Evolutionary conservation across 1,139 yeast species (phyloP).

Genomic region (Hyphopichia pseudoburtonii): DNA sequence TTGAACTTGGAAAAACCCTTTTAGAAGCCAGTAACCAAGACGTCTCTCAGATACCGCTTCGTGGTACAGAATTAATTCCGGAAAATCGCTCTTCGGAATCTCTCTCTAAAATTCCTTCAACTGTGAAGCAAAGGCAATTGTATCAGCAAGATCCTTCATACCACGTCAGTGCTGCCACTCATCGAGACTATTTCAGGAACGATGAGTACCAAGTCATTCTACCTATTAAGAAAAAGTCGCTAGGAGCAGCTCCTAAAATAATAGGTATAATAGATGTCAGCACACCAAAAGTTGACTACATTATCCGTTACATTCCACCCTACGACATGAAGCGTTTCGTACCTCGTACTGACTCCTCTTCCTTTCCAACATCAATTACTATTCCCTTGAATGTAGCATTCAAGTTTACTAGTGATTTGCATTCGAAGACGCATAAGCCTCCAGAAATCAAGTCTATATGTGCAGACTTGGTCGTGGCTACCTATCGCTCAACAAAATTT

Average conservation of each 20-base stretch:
- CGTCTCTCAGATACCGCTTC: too few species aligned
- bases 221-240: conserved; percentile 16
- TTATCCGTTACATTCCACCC: conserved; percentile 13
- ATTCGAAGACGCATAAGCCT: conserved; percentile 6
- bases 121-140: conserved; percentile 18
- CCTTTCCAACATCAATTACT: neutral
- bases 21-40: neutral
- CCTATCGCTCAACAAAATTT: conserved; percentile 24
- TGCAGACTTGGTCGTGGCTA: conserved; percentile 25
- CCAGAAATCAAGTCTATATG: conserved; percentile 24
- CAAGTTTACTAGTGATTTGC: conserved; percentile 1
- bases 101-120: conserved; percentile 12
- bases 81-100: too few species aligned
- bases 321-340: neutral
- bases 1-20: conserved; percentile 14
- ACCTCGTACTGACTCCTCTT: neutral
- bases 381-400: conserved; percentile 1
- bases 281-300: conserved; percentile 16
- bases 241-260: conserved; percentile 19
- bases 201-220: conserved; percentile 12
- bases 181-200: conserved; percentile 5
- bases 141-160: conserved; percentile 7
- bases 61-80: too few species aligned
- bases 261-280: conserved; percentile 19
- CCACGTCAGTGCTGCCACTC: neutral